phyloP scores from a whole-genome alignment of 2,329 filamentous ascomycete genomes.

The Fusarium graminum region DNA sequence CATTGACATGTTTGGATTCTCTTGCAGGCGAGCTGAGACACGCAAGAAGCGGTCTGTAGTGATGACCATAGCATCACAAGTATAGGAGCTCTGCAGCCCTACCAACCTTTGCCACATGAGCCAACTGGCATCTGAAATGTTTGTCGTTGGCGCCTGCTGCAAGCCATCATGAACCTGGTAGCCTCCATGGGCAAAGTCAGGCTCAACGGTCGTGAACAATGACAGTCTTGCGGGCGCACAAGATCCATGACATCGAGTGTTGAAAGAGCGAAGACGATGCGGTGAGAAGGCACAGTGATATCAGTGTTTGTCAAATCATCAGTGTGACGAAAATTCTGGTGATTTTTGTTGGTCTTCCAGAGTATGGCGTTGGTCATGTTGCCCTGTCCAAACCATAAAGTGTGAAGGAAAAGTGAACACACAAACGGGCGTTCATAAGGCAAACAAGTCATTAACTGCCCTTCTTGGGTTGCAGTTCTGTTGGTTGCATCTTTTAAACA shows the following conservation, averaged over 20 bases:
- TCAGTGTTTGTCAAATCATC: not conserved
- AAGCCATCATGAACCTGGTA: not conserved
- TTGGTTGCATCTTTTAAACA: not conserved
- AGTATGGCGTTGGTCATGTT: not conserved
- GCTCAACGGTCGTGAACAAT: not conserved
- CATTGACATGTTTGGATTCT: not conserved
- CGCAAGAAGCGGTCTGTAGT: constrained; percentile 18
- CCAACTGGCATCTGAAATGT: not conserved
- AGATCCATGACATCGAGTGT: not conserved
- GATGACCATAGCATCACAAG: not conserved
- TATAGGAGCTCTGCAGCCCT: not conserved
- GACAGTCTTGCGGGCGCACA: not conserved
- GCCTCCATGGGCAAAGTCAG: not conserved
- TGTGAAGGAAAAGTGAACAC: not conserved
- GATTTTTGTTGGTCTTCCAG: not conserved
- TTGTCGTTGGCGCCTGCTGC: not conserved
- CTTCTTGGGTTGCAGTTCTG: not conserved
- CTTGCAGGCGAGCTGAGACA: not conserved
- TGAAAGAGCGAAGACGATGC: not conserved
- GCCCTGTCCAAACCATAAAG: not conserved
- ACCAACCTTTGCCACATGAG: not conserved
- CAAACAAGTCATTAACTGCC: not conserved
- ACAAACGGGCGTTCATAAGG: constrained; percentile 3
- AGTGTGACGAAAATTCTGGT: not conserved
- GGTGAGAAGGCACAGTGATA: not conserved